phyloP scores from a whole-genome alignment of 495 filamentous ascomycete species.

The Staphylotrichum tortipilum region DNA sequence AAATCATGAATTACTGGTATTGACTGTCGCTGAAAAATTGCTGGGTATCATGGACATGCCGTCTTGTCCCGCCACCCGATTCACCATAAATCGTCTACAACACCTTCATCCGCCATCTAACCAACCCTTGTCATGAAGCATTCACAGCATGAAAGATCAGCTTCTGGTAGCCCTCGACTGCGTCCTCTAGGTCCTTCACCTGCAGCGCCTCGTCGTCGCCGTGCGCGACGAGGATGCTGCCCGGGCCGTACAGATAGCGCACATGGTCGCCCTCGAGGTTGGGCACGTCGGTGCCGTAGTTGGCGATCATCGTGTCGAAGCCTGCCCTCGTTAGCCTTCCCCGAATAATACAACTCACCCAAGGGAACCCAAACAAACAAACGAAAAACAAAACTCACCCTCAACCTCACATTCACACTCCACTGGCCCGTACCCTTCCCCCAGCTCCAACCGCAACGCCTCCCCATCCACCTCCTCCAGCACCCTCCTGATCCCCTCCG shows the following conservation, averaged over 20 bases:
- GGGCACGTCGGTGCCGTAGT: slow-evolving; percentile 90
- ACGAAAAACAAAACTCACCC: slow-evolving; percentile 30
- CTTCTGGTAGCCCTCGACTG: slow-evolving; percentile 63
- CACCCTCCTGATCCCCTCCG: slow-evolving; percentile 47
- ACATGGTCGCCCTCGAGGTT: slow-evolving; percentile 64
- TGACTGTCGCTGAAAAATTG: not conserved
- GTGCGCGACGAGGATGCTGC: slow-evolving; percentile 83
- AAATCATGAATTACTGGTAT: too few species aligned
- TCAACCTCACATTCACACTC: slow-evolving; percentile 71
- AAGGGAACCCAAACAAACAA: not conserved
- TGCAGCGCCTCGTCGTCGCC: slow-evolving; percentile 72
- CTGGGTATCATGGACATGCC: not conserved
- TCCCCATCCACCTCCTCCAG: slow-evolving; percentile 47
- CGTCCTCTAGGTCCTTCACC: slow-evolving; percentile 56
- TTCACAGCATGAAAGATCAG: slow-evolving; percentile 56
- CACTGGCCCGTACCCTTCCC: slow-evolving; percentile 59
- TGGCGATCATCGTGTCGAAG: slow-evolving; percentile 70
- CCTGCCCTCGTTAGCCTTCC: slow-evolving; percentile 28
- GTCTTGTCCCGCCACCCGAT: too few species aligned
- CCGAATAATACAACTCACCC: too few species aligned
- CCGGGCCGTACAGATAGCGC: slow-evolving; percentile 82
- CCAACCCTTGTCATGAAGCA: too few species aligned
- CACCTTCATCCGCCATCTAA: too few species aligned
- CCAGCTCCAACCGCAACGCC: slow-evolving; percentile 53
- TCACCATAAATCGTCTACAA: not conserved